phyloP scores from a whole-genome alignment of 192 early-diverging fungal genomes.

The Gonapodya sp. region DNA sequence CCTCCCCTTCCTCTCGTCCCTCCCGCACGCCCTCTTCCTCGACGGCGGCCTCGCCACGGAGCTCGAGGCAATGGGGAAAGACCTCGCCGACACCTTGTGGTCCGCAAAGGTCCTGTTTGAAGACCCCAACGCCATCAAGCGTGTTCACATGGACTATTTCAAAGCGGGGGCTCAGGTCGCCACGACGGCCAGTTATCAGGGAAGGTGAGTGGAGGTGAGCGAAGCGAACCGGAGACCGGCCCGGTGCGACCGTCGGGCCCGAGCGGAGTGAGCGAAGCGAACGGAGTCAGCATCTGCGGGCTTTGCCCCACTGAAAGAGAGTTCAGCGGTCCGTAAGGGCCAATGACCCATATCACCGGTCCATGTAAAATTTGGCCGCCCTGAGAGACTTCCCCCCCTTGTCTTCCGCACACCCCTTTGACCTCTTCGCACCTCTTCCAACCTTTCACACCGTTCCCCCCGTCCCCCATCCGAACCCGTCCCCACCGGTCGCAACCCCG shows the following conservation, averaged over 20 bases:
- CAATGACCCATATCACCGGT: too few relatives aligned
- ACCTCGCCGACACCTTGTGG: conserved; percentile 29
- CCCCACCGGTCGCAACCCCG: not conserved
- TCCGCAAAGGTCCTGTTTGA: conserved; percentile 27
- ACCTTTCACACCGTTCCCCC: too few relatives aligned
- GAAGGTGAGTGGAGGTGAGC: conserved; percentile 14
- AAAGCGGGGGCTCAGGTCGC: conserved; percentile 43
- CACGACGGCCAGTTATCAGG: conserved; percentile 47
- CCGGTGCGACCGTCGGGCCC: too few relatives aligned
- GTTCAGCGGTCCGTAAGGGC: too few relatives aligned
- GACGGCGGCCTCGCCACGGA: conserved; percentile 38
- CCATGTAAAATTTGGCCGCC: too few relatives aligned
- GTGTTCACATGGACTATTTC: conserved; percentile 33
- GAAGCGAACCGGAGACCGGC: not conserved
- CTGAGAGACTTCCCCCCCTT: too few relatives aligned
- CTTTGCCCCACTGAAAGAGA: too few relatives aligned
- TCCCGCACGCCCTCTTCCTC: conserved; percentile 14
- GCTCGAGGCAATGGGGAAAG: conserved; percentile 26
- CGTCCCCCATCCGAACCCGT: not conserved
- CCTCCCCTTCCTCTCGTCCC: not conserved
- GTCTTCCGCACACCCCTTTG: too few relatives aligned
- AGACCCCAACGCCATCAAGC: conserved; percentile 25
- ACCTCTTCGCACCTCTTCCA: too few relatives aligned
- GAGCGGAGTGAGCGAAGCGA: too few relatives aligned
- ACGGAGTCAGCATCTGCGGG: too few relatives aligned